phyloP scores from a whole-genome alignment of 768 basidiomycete genomes.

The Rhodotorula sphaerocarpa region DNA sequence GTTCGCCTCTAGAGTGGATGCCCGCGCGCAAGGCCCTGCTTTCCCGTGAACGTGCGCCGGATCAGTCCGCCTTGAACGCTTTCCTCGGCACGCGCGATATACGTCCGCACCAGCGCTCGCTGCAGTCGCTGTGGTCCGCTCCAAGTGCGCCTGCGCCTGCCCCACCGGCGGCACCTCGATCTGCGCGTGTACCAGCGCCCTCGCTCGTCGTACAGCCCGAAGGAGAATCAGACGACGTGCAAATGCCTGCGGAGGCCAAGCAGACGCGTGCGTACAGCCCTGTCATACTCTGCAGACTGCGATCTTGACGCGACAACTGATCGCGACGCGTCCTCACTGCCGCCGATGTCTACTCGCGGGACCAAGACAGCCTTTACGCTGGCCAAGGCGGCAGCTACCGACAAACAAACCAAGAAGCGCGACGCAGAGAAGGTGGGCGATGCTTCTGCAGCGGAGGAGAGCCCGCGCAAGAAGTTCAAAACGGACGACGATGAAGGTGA shows the following conservation, averaged over 20 bases:
- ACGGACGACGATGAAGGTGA: not conserved
- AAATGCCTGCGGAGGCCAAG: too few relatives aligned
- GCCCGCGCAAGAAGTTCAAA: not conserved
- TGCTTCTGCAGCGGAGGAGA: not conserved
- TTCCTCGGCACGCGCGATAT: slow-evolving; percentile 13
- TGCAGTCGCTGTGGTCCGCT: not conserved
- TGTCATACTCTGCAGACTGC: too few relatives aligned
- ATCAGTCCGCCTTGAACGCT: slow-evolving; percentile 12
- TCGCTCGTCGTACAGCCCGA: too few relatives aligned
- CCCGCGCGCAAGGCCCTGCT: not conserved
- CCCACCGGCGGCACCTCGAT: too few relatives aligned
- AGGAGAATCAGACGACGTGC: too few relatives aligned
- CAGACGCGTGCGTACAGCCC: too few relatives aligned
- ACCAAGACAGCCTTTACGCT: too few relatives aligned
- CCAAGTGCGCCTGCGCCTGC: not conserved
- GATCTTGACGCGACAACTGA: too few relatives aligned
- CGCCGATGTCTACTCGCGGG: too few relatives aligned
- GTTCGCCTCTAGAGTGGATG: not conserved
- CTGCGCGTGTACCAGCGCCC: too few relatives aligned
- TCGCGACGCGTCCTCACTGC: too few relatives aligned
- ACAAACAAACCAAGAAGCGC: not conserved
- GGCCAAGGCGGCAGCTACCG: not conserved
- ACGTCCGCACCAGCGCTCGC: slow-evolving; percentile 12
- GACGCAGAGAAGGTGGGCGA: not conserved
- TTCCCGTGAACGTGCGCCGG: not conserved